Evolutionary conservation across 2,329 filamentous ascomycete genomes (phyloP).

Genomic region (Aspergillus amoenus): DNA sequence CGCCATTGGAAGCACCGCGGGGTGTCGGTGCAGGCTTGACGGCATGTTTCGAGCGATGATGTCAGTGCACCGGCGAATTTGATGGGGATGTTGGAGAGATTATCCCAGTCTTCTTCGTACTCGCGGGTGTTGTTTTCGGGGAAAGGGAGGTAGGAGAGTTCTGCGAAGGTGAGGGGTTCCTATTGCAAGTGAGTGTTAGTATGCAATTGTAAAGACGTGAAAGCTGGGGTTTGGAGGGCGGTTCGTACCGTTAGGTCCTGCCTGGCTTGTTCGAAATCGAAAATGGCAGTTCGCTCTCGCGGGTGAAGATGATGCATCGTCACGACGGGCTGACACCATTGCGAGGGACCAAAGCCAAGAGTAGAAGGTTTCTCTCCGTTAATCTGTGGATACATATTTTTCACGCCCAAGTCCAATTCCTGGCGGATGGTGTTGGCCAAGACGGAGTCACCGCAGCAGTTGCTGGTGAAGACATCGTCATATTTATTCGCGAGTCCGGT

Average conservation of each 20-base stretch:
- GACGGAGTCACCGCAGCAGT: constrained; percentile 56
- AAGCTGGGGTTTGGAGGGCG: not conserved
- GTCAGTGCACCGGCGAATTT: constrained; percentile 45
- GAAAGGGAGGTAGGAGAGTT: constrained; percentile 53
- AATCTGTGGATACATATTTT: constrained; percentile 50
- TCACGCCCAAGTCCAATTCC: constrained; percentile 44
- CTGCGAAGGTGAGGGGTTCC: constrained; percentile 48
- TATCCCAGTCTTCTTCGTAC: constrained; percentile 53
- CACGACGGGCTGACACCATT: constrained; percentile 59
- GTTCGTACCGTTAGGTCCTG: constrained; percentile 20
- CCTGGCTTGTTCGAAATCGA: constrained; percentile 53
- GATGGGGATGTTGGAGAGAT: constrained; percentile 48
- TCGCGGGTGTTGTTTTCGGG: constrained; percentile 40
- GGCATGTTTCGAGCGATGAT: constrained; percentile 47
- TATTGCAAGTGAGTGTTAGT: constrained; percentile 21
- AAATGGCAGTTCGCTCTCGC: constrained; percentile 52
- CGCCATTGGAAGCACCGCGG: constrained; percentile 37
- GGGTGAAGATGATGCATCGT: constrained; percentile 58
- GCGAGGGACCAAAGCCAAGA: constrained; percentile 45
- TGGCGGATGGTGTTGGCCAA: constrained; percentile 52
- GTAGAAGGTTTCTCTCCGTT: constrained; percentile 57
- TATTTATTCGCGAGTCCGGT: constrained; percentile 49
- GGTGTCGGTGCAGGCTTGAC: constrained; percentile 47
- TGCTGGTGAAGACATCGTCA: constrained; percentile 42
- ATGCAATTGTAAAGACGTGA: not conserved